Conservation (phyloP, 768 basidiomycete genomes). For the Panellus pusillus region DNA sequence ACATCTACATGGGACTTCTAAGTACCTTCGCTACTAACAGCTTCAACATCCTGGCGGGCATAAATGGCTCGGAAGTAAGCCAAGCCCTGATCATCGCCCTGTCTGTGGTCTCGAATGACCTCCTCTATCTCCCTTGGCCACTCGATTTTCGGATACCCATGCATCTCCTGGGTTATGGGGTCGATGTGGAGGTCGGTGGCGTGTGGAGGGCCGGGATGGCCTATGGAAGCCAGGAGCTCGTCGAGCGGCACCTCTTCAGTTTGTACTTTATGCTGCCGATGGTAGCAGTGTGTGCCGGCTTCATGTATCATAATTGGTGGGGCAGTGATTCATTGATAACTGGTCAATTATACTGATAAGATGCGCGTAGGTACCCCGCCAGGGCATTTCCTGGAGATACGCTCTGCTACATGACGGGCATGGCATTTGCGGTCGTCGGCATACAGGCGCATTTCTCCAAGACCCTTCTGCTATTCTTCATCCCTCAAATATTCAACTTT, state of each 20-base stretch:
- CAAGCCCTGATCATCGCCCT: slow-evolving; percentile 92
- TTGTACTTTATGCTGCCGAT: slow-evolving; percentile 97
- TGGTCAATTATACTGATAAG: slow-evolving; percentile 3
- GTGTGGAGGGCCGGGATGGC: slow-evolving; percentile 85
- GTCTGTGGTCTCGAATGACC: slow-evolving; percentile 89
- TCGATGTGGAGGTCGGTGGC: slow-evolving; percentile 74
- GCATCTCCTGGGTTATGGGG: slow-evolving; percentile 63
- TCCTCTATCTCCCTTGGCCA: slow-evolving; percentile 92
- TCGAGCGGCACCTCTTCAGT: slow-evolving; percentile 93
- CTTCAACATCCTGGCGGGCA: slow-evolving; percentile 97
- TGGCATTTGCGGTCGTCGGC: slow-evolving; percentile 98
- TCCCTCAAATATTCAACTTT: slow-evolving; percentile 99
- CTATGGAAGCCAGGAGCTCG: slow-evolving; percentile 81
- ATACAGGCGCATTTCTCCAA: slow-evolving; percentile 98
- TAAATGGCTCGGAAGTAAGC: slow-evolving; percentile 94
- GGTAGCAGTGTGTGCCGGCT: slow-evolving; percentile 84
- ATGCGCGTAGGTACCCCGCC: slow-evolving; percentile 82
- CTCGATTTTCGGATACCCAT: slow-evolving; percentile 70
- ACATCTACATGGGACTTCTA: slow-evolving; percentile 92
- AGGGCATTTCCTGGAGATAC: slow-evolving; percentile 95
- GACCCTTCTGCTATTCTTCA: slow-evolving; percentile 92
- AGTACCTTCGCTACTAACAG: slow-evolving; percentile 97
- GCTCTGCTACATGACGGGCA: slow-evolving; percentile 94
- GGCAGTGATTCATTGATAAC: slow-evolving; percentile 22
- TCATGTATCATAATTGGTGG: slow-evolving; percentile 96